These are phyloP conservation scores for Neotropicomus parvogracilis DNA, from an alignment of 1,284 basidiomycete genomes.

Conservation along the genomic window DNA sequence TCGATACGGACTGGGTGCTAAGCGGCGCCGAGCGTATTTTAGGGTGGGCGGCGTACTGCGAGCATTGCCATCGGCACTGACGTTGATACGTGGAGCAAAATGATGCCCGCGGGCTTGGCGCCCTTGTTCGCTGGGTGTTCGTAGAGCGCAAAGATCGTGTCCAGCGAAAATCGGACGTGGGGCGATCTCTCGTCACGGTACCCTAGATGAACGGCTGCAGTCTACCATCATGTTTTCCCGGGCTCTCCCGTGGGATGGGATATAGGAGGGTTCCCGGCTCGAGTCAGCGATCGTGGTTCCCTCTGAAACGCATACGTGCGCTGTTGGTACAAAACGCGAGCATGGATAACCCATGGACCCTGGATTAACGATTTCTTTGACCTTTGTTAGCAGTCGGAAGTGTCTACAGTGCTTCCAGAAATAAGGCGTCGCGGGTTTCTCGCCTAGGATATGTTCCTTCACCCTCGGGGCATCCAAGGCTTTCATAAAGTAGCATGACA, in stretches of 20 bases:
- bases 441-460: constrained; percentile 79
- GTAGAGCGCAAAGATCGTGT: constrained; percentile 66
- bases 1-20: constrained; percentile 45
- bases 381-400: constrained; percentile 60
- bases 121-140: constrained; percentile 65
- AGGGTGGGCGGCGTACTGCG: constrained; percentile 56
- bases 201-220: constrained; percentile 75
- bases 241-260: too few relatives aligned
- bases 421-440: constrained; percentile 85
- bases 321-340: constrained; percentile 65
- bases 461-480: constrained; percentile 69
- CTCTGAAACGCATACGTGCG: constrained; percentile 41
- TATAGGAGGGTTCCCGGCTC: too few relatives aligned
- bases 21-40: constrained; percentile 29
- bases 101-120: constrained; percentile 45
- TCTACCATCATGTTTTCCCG: constrained; percentile 44
- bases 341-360: constrained; percentile 35
- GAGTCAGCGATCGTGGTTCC: too few relatives aligned
- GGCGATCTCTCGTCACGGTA: constrained; percentile 46
- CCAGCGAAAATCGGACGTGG: background rate
- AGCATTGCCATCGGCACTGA: constrained; percentile 69
- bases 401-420: constrained; percentile 78
- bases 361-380: constrained; percentile 54
- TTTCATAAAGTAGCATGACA: too few relatives aligned
- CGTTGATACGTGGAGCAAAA: constrained; percentile 59